Base-by-base conservation (phyloP, 2,329 filamentous ascomycete species). In the Camillea tinctor region DNA sequence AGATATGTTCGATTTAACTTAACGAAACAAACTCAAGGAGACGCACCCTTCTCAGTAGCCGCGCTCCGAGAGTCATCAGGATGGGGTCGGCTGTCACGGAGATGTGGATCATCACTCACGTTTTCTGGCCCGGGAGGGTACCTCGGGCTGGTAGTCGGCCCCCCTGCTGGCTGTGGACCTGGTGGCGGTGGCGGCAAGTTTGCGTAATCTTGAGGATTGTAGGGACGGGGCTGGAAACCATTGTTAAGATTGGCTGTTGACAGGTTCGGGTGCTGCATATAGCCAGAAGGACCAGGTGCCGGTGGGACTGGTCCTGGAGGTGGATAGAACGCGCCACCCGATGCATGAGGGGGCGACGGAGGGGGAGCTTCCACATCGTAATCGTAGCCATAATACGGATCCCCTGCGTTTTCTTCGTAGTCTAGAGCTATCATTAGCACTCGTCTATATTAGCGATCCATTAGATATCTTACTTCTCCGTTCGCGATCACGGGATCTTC, bases 401-500 rank as follows among this genome's bases (percentile, higher is more conserved):
- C 61, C 7, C 54, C 58, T 20, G 62, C 64, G 22, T 68, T 69
- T 51, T 74, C 72, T 61, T 74, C 72, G 58, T 73, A 73, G 7
- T 68, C 72, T 74, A 52, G 24, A 22, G 21, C 26, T 26, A 3
- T 15, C 26, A 54, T 70, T 59, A 72, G 65, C 50, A 44, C 17
- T 44, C 13, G 13, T 55, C 52, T 22, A 20, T n/a, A 26, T 50
- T 30, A 17, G 50, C 48, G 17, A n/a, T 40, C 4, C 7, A 8
- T 54, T 24, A 20, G 48, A 7, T 48, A 48, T 21, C 58, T 55
- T 71, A 75, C 72, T 68, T 57, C 67, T 70, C 57, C 73, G 68
- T 52, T 73, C 74, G 55, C 75, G 73, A 56, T 78, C 75, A 58
- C 76, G 74, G 44, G 73, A 72, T 59, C 72, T 68, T 20, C 73